A percentile compares a stretch with the other conserved stretches of the same genome.
These are phyloP conservation scores for Hepatocystis sp. DNA, from an alignment of 169 alveolate genomes.

Conservation along the genomic window DNA sequence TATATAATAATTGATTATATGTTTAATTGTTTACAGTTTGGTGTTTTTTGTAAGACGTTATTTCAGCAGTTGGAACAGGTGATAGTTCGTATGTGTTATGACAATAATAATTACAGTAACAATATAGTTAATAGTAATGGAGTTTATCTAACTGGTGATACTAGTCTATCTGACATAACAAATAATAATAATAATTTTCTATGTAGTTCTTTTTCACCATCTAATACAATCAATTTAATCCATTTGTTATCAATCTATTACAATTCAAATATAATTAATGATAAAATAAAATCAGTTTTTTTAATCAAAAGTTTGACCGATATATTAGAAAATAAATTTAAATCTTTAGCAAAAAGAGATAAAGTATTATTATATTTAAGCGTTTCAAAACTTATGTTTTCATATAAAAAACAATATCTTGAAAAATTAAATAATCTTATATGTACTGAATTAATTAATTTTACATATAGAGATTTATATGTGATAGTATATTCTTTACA, in stretches of 20 bases:
- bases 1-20: constrained; percentile 26
- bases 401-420: constrained; percentile 14
- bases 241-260: too few species aligned
- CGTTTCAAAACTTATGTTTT: constrained; percentile 26
- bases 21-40: constrained; percentile 32
- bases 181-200: neutral
- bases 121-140: too few species aligned
- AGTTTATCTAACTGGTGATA: too few species aligned
- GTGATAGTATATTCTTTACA: constrained; percentile 19
- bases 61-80: constrained; percentile 9
- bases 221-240: constrained; percentile 3
- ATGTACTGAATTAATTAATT: constrained; percentile 27
- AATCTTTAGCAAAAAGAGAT: constrained; percentile 23
- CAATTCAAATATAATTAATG: too few species aligned
- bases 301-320: constrained; percentile 5
- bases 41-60: constrained; percentile 33
- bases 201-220: neutral
- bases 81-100: neutral
- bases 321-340: constrained; percentile 29
- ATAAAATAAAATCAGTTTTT: constrained; percentile 1
- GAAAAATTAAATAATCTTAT: constrained; percentile 25
- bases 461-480: constrained; percentile 58
- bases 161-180: neutral
- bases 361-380: constrained; percentile 43
- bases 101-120: too few species aligned